Evolutionary conservation across 345 rosid species (phyloP).

Genomic region (Erucastrum elatum): DNA sequence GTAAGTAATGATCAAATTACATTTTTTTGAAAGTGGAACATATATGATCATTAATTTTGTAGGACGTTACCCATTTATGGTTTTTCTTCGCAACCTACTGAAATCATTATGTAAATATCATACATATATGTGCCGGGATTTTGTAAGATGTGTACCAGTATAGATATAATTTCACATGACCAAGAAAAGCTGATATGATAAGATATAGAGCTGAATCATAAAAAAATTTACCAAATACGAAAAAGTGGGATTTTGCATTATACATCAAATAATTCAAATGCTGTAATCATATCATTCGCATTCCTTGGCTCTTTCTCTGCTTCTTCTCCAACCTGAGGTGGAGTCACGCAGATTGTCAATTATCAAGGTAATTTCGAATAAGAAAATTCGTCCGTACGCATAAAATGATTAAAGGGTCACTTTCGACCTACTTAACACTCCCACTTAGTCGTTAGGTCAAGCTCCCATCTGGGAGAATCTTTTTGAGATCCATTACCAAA

Average conservation of each 20-base stretch:
- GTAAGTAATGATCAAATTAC: background rate
- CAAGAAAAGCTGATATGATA: background rate
- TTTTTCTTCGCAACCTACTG: too few species aligned
- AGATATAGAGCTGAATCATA: conserved; percentile 17
- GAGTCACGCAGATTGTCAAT: conserved; percentile 17
- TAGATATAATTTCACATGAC: background rate
- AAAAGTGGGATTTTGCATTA: conserved; percentile 14
- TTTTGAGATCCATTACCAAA: conserved; percentile 11
- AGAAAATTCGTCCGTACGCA: conserved; percentile 12
- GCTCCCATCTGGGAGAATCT: conserved; percentile 35
- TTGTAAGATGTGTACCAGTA: background rate
- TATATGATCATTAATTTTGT: background rate
- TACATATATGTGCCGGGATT: background rate
- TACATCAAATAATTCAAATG: conserved; percentile 17
- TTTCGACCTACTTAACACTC: conserved; percentile 37
- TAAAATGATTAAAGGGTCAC: conserved; percentile 15
- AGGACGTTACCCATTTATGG: background rate
- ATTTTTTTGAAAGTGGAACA: background rate
- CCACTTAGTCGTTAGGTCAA: conserved; percentile 38
- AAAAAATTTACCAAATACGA: conserved; percentile 14
- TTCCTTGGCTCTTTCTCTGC: conserved; percentile 19
- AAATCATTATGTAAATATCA: background rate
- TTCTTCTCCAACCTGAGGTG: conserved; percentile 19
- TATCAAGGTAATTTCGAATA: background rate
- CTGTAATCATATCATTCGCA: conserved; percentile 33